Percentiles rank a stretch among this genome's conserved stretches.
Conservation (phyloP, 108 stramenopile species). For the Skeletonema menzelii region DNA sequence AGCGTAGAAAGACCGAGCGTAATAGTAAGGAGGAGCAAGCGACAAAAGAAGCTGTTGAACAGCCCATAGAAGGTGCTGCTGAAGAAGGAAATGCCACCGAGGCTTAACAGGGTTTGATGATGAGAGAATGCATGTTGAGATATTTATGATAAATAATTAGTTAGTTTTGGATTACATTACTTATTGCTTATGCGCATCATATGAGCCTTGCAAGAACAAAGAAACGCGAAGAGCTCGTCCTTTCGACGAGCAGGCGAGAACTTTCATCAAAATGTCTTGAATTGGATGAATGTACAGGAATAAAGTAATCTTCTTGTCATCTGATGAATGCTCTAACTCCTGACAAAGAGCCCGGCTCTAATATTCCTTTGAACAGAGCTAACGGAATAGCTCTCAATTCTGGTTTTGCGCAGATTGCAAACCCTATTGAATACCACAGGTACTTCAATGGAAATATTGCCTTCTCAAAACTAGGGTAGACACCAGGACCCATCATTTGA, state of each 20-base stretch:
- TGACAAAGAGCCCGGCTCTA: conserved; percentile 38
- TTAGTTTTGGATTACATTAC: too few species aligned
- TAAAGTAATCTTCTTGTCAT: neutral
- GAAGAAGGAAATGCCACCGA: too few species aligned
- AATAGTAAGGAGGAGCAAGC: neutral
- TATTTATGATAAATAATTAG: too few species aligned
- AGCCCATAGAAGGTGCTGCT: too few species aligned
- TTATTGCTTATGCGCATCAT: too few species aligned
- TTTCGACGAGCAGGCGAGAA: too few species aligned
- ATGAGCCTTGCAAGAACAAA: too few species aligned
- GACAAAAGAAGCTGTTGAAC: too few species aligned
- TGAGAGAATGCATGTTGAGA: too few species aligned
- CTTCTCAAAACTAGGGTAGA: conserved; percentile 29
- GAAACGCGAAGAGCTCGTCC: too few species aligned
- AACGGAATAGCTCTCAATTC: conserved; percentile 43
- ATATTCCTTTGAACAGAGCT: conserved; percentile 32
- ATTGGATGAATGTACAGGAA: neutral
- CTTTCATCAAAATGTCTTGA: too few species aligned
- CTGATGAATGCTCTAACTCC: conserved; percentile 20
- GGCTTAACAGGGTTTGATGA: too few species aligned
- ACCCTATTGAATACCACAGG: conserved; percentile 46
- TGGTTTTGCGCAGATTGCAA: conserved; percentile 19
- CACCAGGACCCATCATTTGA: conserved; percentile 68
- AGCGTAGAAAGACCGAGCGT: neutral
- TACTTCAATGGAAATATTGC: conserved; percentile 55